phyloP scores from a whole-genome alignment of 2,329 filamentous ascomycete genomes.

The Alternaria metachromatica region DNA sequence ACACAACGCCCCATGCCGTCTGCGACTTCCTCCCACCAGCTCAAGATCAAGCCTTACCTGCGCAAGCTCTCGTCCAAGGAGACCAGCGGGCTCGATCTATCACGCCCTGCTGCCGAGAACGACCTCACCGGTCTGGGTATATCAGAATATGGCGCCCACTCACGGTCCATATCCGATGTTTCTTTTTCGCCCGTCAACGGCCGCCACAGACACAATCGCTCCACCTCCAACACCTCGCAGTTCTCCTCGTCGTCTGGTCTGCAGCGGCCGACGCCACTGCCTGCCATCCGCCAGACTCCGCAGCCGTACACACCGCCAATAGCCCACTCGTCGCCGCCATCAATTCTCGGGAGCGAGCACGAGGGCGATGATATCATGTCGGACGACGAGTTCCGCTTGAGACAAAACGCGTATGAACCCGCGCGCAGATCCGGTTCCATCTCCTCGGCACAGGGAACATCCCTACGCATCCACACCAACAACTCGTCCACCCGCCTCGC shows the following conservation, averaged over 20 bases:
- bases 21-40: conserved; percentile 30
- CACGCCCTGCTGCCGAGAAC: conserved; percentile 62
- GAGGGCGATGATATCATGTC: conserved; percentile 54
- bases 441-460: conserved; percentile 50
- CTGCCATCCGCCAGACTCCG: conserved; percentile 63
- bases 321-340: conserved; percentile 58
- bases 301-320: conserved; percentile 61
- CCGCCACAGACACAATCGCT: conserved; percentile 57
- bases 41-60: conserved; percentile 63
- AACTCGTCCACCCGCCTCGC: conserved; percentile 54
- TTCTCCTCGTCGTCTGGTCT: conserved; percentile 59
- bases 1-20: conserved; percentile 33
- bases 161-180: conserved; percentile 53
- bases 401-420: conserved; percentile 48
- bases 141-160: conserved; percentile 53
- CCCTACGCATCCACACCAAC: conserved; percentile 47
- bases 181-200: conserved; percentile 50
- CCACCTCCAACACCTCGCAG: conserved; percentile 63
- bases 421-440: conserved; percentile 54
- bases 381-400: conserved; percentile 54
- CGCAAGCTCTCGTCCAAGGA: conserved; percentile 61
- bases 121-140: conserved; percentile 63
- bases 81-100: conserved; percentile 60
- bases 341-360: conserved; percentile 54
- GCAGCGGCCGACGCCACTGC: conserved; percentile 58